Evolutionary conservation across 139 green algal genomes (phyloP), one percentile per base, ranked within the genome.

Genomic region (Closterium sp.): DNA sequence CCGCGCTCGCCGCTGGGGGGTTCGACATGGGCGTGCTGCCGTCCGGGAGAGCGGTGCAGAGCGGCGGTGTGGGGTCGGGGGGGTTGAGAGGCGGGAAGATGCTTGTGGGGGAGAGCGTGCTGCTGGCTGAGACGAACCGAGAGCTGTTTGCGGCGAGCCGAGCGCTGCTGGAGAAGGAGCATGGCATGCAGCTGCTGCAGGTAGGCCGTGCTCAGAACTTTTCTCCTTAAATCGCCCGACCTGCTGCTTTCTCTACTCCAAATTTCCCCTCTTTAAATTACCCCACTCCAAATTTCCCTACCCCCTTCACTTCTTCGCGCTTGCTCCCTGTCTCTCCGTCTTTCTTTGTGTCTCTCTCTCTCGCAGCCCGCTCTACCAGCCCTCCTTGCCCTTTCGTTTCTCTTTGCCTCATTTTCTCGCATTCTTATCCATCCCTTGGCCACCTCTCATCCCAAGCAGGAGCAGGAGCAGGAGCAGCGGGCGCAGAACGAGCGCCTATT

Each of bases 91-190:
- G 62, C 62, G 62, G 62, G 62, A 79, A 79, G 45, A 89, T 70
- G 70, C 32, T 94, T 6, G 70, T 34, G 31, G 85, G n/a, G n/a
- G 91, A 94, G 85, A 94, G 86, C 30, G 29, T 42, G 24, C 89
- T 90, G 87, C 50, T 93, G 22, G 38, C 73, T 88, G 45, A 94
- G 24, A 89, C 91, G n/a, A 92, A 94, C 22, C 30, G 79, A 27
- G 70, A 88, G 88, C 34, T 93, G 32, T 92, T 94, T 86, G 91
- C 89, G 28, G 91, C 91, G 13, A 92, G 88, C 85, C 89, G 88
- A 2, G 32, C 89, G 11, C 22, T 94, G 19, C 38, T 94, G 88
- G 89, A 93, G 89, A 88, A 87, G 13, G 91, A 94, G 88, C 45
- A 94, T 31, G 91, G 90, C 31, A 88, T 94, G 29, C 62, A 27